Conservation (phyloP, 2,329 filamentous ascomycete species). For the Talaromyces marneffei region DNA sequence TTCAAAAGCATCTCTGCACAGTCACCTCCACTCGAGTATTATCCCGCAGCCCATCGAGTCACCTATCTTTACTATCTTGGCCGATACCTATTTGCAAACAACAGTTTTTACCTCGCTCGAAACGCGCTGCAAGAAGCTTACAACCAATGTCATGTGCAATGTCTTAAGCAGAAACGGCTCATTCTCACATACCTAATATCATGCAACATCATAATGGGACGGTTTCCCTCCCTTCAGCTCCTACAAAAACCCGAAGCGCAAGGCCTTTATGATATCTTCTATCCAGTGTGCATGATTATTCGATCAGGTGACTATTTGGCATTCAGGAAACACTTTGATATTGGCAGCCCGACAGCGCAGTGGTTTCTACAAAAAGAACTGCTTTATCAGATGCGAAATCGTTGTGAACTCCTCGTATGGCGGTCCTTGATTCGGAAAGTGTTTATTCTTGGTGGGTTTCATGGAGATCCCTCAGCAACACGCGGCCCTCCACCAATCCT, state of each 20-base stretch:
- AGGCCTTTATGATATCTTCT: slow-evolving; percentile 60
- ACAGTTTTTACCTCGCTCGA: slow-evolving; percentile 72
- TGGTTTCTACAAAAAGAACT: slow-evolving; percentile 75
- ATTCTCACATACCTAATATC: slow-evolving; percentile 82
- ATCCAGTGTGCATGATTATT: slow-evolving; percentile 67
- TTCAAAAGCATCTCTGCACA: slow-evolving; percentile 82
- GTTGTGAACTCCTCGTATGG: slow-evolving; percentile 78
- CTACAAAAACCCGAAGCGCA: slow-evolving; percentile 65
- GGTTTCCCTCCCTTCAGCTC: slow-evolving; percentile 65
- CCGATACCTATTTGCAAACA: slow-evolving; percentile 79
- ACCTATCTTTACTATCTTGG: slow-evolving; percentile 94
- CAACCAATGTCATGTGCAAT: slow-evolving; percentile 60
- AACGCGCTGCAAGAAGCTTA: slow-evolving; percentile 74
- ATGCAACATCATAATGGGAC: slow-evolving; percentile 75
- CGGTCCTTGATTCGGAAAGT: slow-evolving; percentile 70
- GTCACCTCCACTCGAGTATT: slow-evolving; percentile 72
- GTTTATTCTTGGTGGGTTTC: slow-evolving; percentile 72
- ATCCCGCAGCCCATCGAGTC: slow-evolving; percentile 79
- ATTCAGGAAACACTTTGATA: slow-evolving; percentile 64
- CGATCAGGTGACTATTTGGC: slow-evolving; percentile 65
- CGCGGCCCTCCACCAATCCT: slow-evolving; percentile 63
- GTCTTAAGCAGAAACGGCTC: slow-evolving; percentile 62
- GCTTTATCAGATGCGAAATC: slow-evolving; percentile 67
- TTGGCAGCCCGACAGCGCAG: slow-evolving; percentile 48
- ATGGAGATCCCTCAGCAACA: slow-evolving; percentile 46